These are phyloP conservation scores for Brassica napus DNA, from an alignment of 345 rosid species.

Conservation along the genomic window Da-Ae NC_063438.1:20081001-20081500, in stretches of 20 bases:
- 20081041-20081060: too few species aligned
- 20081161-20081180: too few species aligned
- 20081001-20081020: too few species aligned
- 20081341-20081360: neutral
- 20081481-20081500: neutral
- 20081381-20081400: neutral
- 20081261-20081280: neutral
- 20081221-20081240: too few species aligned
- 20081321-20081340: neutral
- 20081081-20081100: too few species aligned
- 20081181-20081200: too few species aligned
- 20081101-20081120: too few species aligned
- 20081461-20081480: neutral
- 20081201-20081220: too few species aligned
- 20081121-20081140: too few species aligned
- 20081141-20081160: too few species aligned
- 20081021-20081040: too few species aligned
- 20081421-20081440: neutral
- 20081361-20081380: neutral
- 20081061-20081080: neutral
- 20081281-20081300: neutral
- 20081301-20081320: neutral
- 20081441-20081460: neutral
- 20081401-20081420: neutral
- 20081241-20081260: too few species aligned